A percentile compares a stretch with the other conserved stretches of the same genome.
These are phyloP conservation scores for Parasarocladium wereldwijsianum DNA, from an alignment of 2,329 filamentous ascomycete species.

Conservation along the genomic window DNA sequence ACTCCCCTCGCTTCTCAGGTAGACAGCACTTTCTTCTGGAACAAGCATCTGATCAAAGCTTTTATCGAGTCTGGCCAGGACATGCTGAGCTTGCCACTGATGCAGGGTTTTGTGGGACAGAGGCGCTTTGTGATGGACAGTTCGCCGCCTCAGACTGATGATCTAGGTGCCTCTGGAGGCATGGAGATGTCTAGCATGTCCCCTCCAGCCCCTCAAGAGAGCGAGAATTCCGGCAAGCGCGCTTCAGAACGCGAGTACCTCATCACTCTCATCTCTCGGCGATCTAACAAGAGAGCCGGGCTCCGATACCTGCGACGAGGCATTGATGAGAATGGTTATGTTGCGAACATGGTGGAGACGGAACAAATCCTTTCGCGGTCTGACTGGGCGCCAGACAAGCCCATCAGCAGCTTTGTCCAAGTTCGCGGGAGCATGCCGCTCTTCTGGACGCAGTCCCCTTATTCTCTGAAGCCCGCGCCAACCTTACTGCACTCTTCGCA, in stretches of 20 bases:
- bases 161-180: conserved; percentile 18
- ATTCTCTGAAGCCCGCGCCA: conserved; percentile 79
- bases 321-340: conserved; percentile 75
- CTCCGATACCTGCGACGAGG: conserved; percentile 82
- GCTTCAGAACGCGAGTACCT: conserved; percentile 46
- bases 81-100: conserved; percentile 59
- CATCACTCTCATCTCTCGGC: conserved; percentile 81
- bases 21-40: conserved; percentile 84
- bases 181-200: conserved; percentile 28
- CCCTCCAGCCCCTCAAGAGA: conserved; percentile 11
- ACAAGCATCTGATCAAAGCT: conserved; percentile 55
- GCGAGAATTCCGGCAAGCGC: conserved; percentile 24
- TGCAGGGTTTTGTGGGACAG: conserved; percentile 93
- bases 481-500: conserved; percentile 67
- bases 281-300: conserved; percentile 74
- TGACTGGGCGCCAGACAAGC: conserved; percentile 45
- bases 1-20: conserved; percentile 54
- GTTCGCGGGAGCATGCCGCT: conserved; percentile 82
- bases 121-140: conserved; percentile 60
- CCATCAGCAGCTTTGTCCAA: conserved; percentile 73
- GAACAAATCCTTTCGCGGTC: conserved; percentile 77
- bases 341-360: conserved; percentile 86
- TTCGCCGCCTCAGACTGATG: conserved; percentile 39
- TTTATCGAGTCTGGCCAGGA: conserved; percentile 64
- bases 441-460: conserved; percentile 90